Conservation (phyloP, 345 rosid species). For the Eucalyptus grandis region DNA sequence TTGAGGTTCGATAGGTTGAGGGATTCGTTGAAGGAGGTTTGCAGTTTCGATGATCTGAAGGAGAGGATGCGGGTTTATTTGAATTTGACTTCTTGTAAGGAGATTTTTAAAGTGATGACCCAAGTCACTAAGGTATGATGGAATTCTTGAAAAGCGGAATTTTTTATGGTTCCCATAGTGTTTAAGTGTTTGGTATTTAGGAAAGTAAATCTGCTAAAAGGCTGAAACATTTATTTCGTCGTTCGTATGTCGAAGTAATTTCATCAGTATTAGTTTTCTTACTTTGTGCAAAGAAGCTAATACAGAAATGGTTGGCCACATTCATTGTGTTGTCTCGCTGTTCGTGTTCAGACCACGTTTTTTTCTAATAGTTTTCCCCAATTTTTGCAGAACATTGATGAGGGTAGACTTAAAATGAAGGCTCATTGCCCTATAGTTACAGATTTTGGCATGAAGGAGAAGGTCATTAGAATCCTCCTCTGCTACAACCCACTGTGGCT, state of each 20-base stretch:
- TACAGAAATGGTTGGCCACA: background rate
- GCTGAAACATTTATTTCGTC: background rate
- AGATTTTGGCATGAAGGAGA: conserved; percentile 85
- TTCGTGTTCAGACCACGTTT: background rate
- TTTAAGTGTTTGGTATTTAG: background rate
- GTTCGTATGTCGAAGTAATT: background rate
- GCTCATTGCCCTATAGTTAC: conserved; percentile 82
- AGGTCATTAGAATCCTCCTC: conserved; percentile 46
- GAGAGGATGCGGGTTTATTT: conserved; percentile 56
- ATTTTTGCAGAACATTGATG: conserved; percentile 61
- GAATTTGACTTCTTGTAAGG: conserved; percentile 56
- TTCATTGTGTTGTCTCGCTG: background rate
- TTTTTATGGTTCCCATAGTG: background rate
- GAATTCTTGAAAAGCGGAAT: background rate
- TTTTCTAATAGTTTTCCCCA: background rate
- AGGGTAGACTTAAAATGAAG: conserved; percentile 84
- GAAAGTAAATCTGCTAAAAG: background rate
- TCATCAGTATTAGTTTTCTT: background rate
- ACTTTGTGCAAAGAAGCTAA: background rate
- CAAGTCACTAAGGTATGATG: conserved; percentile 54
- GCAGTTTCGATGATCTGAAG: conserved; percentile 88
- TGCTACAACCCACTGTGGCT: conserved; percentile 80
- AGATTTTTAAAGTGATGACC: conserved; percentile 53
- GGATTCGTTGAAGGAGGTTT: conserved; percentile 54
- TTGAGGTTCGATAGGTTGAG: conserved; percentile 25